Conservation (phyloP, 1,284 basidiomycete species). For the Ganoderma lucidum region DNA sequence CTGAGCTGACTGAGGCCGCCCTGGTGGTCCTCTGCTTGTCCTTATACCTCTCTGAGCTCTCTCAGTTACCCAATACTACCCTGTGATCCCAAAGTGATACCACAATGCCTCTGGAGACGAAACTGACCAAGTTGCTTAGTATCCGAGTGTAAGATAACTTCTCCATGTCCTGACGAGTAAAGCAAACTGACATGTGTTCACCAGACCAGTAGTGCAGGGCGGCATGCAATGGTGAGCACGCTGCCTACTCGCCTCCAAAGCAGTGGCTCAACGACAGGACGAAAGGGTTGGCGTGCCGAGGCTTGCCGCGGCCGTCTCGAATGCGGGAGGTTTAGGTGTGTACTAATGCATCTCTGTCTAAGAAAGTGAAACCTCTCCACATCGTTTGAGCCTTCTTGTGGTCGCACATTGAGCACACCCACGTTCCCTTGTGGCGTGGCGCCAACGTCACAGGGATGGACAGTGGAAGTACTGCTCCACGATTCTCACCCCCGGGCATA, state of each 20-base stretch:
- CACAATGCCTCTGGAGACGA: conserved; percentile 42
- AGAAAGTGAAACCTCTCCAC: background rate
- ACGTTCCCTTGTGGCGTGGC: background rate
- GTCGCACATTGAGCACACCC: background rate
- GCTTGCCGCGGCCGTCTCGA: conserved; percentile 83
- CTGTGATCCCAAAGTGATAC: background rate
- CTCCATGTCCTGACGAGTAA: background rate
- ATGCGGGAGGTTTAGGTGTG: conserved; percentile 85
- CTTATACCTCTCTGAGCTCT: background rate
- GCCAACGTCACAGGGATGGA: no score
- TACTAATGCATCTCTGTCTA: background rate
- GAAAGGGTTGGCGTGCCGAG: conserved; percentile 79
- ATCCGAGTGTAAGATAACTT: conserved; percentile 58
- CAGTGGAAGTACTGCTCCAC: background rate
- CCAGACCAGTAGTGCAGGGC: conserved; percentile 79
- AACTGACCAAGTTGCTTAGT: conserved; percentile 59
- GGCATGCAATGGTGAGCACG: conserved; percentile 84
- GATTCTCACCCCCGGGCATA: background rate
- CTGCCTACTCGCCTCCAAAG: conserved; percentile 9
- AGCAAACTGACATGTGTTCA: background rate
- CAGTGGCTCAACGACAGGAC: background rate
- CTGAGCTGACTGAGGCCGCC: background rate
- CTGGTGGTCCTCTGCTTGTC: background rate
- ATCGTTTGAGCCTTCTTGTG: background rate
- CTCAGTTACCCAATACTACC: background rate